Evolutionary conservation across 2,329 filamentous ascomycete species (phyloP), one percentile per base, ranked within the genome.

Genomic region (Sporothrix variecibatus): DNA sequence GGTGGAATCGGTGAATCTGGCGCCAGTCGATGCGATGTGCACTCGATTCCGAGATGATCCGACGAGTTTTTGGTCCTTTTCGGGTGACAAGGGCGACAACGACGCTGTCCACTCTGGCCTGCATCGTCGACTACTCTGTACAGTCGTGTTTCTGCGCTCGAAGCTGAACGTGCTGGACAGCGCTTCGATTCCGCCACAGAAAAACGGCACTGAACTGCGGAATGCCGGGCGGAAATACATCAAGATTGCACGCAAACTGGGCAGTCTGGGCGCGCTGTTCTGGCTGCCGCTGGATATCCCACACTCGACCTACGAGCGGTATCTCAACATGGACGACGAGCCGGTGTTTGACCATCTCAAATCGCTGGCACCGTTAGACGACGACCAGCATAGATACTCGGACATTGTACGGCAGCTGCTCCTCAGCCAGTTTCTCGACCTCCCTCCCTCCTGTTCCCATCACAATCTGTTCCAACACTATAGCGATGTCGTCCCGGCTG

Each of bases 211-310:
- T 0, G 81, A 82, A 3, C 51, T 82, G 20, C 75, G 80, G 2
- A 80, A 81, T 73, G 79, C 80, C 0, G 81, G 81, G 0, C 80
- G 78, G 38, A 82, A 82, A 71, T 82, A 82, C 8, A 79, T 82
- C 73, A 82, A 81, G 71, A 80, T 82, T 31, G 79, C 79, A 0
- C 75, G 81, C 2, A 76, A 77, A 38, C 75, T 82, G 2, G 80
- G 79, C 0, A 78, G 78, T 0, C 74, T 81, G 2, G 81, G 81
- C 0, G 77, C 80, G 0, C 75, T 82, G 2, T 75, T 81, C 12
- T 82, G 81, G 81, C 78, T 82, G 15, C 81, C 81, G 0, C 20
- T 79, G 7, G 78, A 79, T 6, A 77, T 82, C 0, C 81, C 81
- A 0, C 76, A 79, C 11, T 82, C 81, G 0, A 82, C 81, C 81